phyloP scores from a whole-genome alignment of 306 rosid species.

The Begonia peltatifolia region DNA sequence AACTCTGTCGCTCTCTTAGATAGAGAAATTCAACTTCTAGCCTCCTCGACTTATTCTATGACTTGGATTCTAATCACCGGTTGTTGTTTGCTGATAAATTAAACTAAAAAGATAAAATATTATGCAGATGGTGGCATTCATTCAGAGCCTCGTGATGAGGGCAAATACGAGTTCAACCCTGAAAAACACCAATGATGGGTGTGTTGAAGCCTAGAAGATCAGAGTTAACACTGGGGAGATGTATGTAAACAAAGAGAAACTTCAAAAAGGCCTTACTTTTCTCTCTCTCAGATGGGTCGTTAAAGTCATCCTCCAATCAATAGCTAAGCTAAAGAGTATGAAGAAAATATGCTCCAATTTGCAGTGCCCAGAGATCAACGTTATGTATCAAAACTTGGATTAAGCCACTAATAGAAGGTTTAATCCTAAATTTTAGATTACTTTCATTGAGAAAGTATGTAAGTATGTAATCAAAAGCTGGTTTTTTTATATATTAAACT shows the following conservation, averaged over 20 bases:
- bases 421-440: neutral
- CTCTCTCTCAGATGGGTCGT: neutral
- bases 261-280: too few species aligned
- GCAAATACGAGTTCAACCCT: constrained; percentile 18
- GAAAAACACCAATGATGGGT: constrained; percentile 9
- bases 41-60: too few species aligned
- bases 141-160: constrained; percentile 47
- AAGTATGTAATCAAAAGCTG: too few species aligned
- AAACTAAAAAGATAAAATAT: neutral
- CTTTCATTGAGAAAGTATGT: neutral
- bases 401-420: neutral
- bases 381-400: neutral
- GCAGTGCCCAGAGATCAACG: neutral
- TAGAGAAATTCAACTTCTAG: too few species aligned
- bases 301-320: too few species aligned
- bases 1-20: too few species aligned
- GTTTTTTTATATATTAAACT: too few species aligned
- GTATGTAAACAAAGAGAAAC: neutral
- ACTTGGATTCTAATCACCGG: too few species aligned
- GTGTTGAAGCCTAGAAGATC: constrained; percentile 24
- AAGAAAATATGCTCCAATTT: neutral
- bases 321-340: neutral
- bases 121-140: constrained; percentile 55
- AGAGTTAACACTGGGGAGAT: neutral
- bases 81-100: too few species aligned